Evolutionary conservation across 2,329 filamentous ascomycete genomes (phyloP), one percentile per base, ranked within the genome.

Genomic region (Lasiodiplodia citricola): DNA sequence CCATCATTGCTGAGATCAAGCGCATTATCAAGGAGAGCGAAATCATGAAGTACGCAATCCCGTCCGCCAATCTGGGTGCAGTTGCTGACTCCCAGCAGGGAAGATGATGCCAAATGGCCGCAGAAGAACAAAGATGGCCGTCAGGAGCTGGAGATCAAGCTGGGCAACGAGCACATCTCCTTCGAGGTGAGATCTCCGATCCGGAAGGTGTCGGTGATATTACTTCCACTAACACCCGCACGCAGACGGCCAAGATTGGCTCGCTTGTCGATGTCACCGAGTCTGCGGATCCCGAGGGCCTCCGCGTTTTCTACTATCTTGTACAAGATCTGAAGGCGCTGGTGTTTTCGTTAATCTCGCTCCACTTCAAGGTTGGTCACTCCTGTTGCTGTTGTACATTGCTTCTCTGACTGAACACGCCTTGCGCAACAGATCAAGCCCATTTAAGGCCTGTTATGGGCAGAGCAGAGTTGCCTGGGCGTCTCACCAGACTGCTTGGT

Each of bases 81-180:
- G 52, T 25, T 69, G 28, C 57, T 74, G 55, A 74, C 77, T 81
- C 21, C 3, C 21, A 14, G 71, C 73, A 97, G 93, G 84, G 96
- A 99, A 89, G 96, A 99, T 78, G 96, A 99, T 80, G 92, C 90
- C 31, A 97, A 97, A 80, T 99, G 96, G 96, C 96, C 96, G 0
- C 93, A 96, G 81, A 99, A 98, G 88, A 99, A 99, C 84, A 98
- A 98, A 83, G 96, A 99, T 75, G 96, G 96, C 44, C 89, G 95
- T 72, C 96, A 99, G 80, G 96, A 99, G 83, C 86, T 99, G 58
- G 96, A 99, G 81, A 97, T 99, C 69, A 88, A 94, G 60, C 80
- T 99, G 68, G 96, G 95, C 52, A 96, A 92, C 75, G 96, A 99
- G 72, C 95, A 98, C 80, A 98, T 99, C 74, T 96, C 94, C 1